These are phyloP conservation scores for Colletotrichum gigasporum DNA, from an alignment of 2,329 filamentous ascomycete species.

Conservation along the genomic window DNA sequence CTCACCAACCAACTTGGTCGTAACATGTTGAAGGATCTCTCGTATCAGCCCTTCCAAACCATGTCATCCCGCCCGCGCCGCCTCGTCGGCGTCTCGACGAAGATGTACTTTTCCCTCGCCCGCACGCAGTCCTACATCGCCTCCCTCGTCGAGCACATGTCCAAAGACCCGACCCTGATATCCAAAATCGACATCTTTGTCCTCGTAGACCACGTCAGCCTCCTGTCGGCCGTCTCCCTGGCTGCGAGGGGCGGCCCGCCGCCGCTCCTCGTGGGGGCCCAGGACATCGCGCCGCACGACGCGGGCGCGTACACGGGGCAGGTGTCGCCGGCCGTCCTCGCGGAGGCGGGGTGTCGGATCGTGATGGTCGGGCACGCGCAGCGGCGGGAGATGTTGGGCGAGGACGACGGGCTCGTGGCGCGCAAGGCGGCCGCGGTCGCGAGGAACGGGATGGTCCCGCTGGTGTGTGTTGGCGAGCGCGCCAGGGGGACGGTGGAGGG, in stretches of 20 bases:
- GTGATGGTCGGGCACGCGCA: constrained; percentile 87
- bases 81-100: constrained; percentile 77
- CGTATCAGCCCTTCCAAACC: too few relatives aligned
- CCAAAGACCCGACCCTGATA: too few relatives aligned
- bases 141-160: constrained; percentile 55
- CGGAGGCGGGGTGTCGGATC: constrained; percentile 73
- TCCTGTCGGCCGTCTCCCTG: constrained; percentile 62
- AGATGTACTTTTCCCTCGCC: constrained; percentile 80
- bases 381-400: constrained; percentile 74
- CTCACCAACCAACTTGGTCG: too few relatives aligned
- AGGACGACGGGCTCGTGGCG: constrained; percentile 74
- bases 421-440: constrained; percentile 75
- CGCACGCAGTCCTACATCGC: constrained; percentile 67
- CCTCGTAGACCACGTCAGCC: constrained; percentile 79
- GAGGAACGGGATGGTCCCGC: constrained; percentile 75
- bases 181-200: constrained; percentile 82
- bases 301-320: constrained; percentile 81
- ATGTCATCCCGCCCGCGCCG: constrained; percentile 52
- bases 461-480: constrained; percentile 83
- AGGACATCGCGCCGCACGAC: constrained; percentile 77
- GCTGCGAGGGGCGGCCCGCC: constrained; percentile 45
- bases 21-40: too few relatives aligned
- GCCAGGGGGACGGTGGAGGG: constrained; percentile 57
- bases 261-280: constrained; percentile 73
- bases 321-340: constrained; percentile 74